phyloP scores from a whole-genome alignment of 2,329 filamentous ascomycete genomes.

The Alternaria solani region DNA sequence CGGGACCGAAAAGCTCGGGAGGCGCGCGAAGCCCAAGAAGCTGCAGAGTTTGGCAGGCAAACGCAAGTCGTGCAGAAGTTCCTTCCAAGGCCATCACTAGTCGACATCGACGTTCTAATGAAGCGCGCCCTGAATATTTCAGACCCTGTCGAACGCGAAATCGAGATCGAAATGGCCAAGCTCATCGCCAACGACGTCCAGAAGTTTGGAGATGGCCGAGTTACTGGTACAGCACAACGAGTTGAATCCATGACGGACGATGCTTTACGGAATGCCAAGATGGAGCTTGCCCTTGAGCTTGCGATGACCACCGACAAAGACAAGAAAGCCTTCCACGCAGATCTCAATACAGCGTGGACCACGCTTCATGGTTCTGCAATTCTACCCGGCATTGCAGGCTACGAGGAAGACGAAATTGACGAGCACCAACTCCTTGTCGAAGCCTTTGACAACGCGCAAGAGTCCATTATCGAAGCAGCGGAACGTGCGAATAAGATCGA shows the following conservation, averaged over 20 bases:
- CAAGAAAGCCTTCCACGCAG: conserved; percentile 56
- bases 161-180: conserved; percentile 78
- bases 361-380: conserved; percentile 56
- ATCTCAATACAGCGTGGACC: conserved; percentile 58
- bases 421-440: conserved; percentile 70
- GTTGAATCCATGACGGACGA: conserved; percentile 74
- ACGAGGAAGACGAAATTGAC: conserved; percentile 78
- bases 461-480: conserved; percentile 75
- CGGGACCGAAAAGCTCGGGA: conserved; percentile 74
- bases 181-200: conserved; percentile 84
- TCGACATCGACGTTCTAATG: conserved; percentile 76
- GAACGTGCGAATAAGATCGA: conserved; percentile 86
- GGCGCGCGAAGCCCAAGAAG: conserved; percentile 68
- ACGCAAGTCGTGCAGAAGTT: conserved; percentile 90
- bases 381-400: conserved; percentile 83
- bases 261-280: conserved; percentile 75
- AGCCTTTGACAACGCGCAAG: conserved; percentile 79
- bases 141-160: conserved; percentile 71
- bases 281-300: conserved; percentile 77
- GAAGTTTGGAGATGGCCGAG: conserved; percentile 73
- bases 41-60: conserved; percentile 78
- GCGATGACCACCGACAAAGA: conserved; percentile 60
- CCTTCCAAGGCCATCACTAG: conserved; percentile 76
- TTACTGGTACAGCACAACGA: conserved; percentile 67
- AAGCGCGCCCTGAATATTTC: conserved; percentile 67